Conservation (phyloP, 768 basidiomycete genomes). For the Russula dissimulans region DNA sequence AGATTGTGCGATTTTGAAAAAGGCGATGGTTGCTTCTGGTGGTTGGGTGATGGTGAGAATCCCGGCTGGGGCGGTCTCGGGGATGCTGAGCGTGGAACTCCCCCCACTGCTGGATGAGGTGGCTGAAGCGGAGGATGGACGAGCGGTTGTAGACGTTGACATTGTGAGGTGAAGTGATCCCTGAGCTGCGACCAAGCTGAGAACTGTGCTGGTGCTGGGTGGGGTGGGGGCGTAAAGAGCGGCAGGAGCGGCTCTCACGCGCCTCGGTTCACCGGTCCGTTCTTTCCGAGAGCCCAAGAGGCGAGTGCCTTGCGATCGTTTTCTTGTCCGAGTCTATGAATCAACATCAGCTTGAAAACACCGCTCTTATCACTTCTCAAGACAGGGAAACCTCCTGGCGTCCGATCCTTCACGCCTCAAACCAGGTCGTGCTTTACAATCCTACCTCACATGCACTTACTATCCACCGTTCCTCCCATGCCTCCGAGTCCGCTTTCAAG, state of each 20-base stretch:
- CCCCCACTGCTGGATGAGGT: neutral
- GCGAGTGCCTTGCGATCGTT: too few relatives aligned
- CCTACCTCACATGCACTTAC: slow-evolving; percentile 76
- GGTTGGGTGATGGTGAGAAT: slow-evolving; percentile 72
- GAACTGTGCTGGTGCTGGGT: too few relatives aligned
- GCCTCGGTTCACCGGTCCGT: too few relatives aligned
- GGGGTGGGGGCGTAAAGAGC: too few relatives aligned
- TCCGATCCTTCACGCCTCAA: slow-evolving; percentile 72
- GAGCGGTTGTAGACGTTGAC: too few relatives aligned
- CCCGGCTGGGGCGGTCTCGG: slow-evolving; percentile 48
- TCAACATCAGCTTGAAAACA: neutral
- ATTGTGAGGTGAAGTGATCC: neutral
- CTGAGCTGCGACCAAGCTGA: too few relatives aligned
- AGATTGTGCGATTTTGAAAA: slow-evolving; percentile 74
- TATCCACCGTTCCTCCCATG: slow-evolving; percentile 32
- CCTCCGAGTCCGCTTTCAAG: neutral
- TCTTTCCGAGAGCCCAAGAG: too few relatives aligned
- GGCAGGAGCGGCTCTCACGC: too few relatives aligned
- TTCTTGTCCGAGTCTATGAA: neutral
- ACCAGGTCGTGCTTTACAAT: slow-evolving; percentile 84
- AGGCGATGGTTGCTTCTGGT: slow-evolving; percentile 70
- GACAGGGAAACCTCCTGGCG: slow-evolving; percentile 45
- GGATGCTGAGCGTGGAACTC: slow-evolving; percentile 27
- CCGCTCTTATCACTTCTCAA: slow-evolving; percentile 19
- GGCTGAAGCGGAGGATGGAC: neutral